Conservation (phyloP, 148 eudicot genomes). For the Camellia sinensis region DNA sequence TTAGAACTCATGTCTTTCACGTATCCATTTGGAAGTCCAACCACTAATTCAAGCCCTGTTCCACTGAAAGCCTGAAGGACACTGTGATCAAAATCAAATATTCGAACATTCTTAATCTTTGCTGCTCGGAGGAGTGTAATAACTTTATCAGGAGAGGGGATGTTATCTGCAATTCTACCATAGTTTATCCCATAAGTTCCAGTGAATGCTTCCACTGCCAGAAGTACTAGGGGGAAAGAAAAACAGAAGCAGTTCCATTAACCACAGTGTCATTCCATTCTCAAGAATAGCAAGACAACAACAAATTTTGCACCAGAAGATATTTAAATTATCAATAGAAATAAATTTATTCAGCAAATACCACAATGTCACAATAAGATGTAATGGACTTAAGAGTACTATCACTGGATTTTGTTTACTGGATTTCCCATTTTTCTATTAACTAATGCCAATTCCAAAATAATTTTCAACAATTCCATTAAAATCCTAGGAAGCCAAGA, state of each 20-base stretch:
- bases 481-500: neutral
- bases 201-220: slow-evolving; percentile 31
- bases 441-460: too few relatives aligned
- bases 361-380: neutral
- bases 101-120: slow-evolving; percentile 75
- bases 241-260: slow-evolving; percentile 10
- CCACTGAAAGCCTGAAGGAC: slow-evolving; percentile 75
- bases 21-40: slow-evolving; percentile 69
- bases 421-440: neutral
- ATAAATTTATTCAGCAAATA: neutral
- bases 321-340: neutral
- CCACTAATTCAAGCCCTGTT: slow-evolving; percentile 71
- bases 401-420: neutral
- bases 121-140: slow-evolving; percentile 56
- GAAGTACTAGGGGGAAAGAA: slow-evolving; percentile 16
- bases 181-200: slow-evolving; percentile 78
- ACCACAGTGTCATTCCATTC: slow-evolving; percentile 1
- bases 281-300: slow-evolving; percentile 1
- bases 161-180: slow-evolving; percentile 74
- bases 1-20: slow-evolving; percentile 56
- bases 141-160: slow-evolving; percentile 70
- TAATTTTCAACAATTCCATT: too few relatives aligned
- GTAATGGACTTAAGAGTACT: neutral
- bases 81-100: slow-evolving; percentile 63
- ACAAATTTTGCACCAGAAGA: neutral